Percentiles rank a stretch among this genome's conserved stretches.
Conservation (phyloP, 306 rosid genomes). For the Neltuma alba region DNA sequence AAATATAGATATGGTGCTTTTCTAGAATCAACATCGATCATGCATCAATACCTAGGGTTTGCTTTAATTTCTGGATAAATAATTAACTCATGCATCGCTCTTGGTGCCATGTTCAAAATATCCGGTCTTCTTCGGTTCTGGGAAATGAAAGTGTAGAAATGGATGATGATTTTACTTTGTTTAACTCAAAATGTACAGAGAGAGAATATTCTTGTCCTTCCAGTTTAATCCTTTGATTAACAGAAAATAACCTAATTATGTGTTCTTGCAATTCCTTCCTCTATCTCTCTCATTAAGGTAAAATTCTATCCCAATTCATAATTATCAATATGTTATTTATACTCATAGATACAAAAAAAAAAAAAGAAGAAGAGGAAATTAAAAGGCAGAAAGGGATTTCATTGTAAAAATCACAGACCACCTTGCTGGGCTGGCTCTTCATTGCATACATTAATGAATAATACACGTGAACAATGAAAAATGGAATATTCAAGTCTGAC, state of each 20-base stretch:
- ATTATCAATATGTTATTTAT: not conserved
- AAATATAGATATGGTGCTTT: not conserved
- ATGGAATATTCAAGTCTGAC: no score
- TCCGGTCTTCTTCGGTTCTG: no score
- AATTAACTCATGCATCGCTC: no score
- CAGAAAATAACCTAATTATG: not conserved
- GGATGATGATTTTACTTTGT: not conserved
- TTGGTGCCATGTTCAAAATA: no score
- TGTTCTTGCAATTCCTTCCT: no score
- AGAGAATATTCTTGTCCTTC: not conserved
- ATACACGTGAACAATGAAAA: no score
- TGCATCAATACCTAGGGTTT: not conserved
- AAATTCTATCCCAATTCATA: not conserved
- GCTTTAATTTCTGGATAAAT: no score
- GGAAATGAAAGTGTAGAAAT: not conserved
- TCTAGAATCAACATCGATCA: not conserved
- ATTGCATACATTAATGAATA: no score
- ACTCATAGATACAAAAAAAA: not conserved
- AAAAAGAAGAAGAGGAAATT: no score
- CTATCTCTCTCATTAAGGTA: not conserved
- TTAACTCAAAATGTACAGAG: not conserved
- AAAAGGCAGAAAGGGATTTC: no score
- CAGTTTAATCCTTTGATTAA: not conserved
- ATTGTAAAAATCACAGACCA: no score
- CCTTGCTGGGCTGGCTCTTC: no score